Evolutionary conservation across 257 asterid species (phyloP).

Genomic region (Catharanthus roseus): DNA sequence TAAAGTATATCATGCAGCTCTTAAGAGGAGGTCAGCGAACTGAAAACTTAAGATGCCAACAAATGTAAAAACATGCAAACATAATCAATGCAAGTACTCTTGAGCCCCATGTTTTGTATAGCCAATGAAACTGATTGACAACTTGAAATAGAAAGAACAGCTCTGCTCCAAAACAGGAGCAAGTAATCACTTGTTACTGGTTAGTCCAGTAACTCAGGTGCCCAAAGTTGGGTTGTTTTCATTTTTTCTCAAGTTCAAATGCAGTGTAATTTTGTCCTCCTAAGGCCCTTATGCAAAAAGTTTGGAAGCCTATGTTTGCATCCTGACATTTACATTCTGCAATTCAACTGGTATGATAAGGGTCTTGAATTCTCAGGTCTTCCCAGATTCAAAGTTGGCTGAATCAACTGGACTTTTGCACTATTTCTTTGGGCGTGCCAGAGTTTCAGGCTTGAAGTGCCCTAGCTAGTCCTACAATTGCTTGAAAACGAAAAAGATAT

Average conservation of each 20-base stretch:
- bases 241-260: neutral
- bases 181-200: neutral
- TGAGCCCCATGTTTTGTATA: neutral
- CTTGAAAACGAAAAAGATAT: neutral
- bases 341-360: neutral
- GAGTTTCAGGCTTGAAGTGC: neutral
- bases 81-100: neutral
- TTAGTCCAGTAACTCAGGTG: neutral
- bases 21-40: neutral
- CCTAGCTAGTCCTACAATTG: neutral
- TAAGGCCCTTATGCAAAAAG: neutral
- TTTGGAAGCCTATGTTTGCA: neutral
- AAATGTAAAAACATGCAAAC: neutral
- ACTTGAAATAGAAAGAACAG: neutral
- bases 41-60: neutral
- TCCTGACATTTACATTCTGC: neutral
- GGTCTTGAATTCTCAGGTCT: neutral
- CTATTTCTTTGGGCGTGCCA: neutral
- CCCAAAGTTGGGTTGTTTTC: neutral
- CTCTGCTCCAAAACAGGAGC: neutral
- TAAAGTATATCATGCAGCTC: neutral
- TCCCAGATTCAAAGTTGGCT: neutral
- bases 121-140: neutral
- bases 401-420: neutral
- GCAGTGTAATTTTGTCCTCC: neutral